Evolutionary conservation across 371 early-diverging fungal species (phyloP), one percentile per base, ranked within the genome.

Genomic region (Gilbertella persicaria): DNA sequence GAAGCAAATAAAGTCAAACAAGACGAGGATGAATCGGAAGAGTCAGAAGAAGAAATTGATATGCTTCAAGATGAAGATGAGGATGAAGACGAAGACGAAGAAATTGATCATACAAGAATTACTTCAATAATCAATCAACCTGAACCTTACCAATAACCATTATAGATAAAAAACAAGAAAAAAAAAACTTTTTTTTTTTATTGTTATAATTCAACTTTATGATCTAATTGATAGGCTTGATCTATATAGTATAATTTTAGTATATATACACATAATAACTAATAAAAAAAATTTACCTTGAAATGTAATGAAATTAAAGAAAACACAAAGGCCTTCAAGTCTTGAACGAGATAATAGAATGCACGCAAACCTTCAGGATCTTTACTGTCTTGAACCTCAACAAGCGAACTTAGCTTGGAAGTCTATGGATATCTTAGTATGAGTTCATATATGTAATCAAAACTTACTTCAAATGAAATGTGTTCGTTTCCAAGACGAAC

Each of bases 331-430:
- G 94, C 94, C 69, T 95, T 96, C 38, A 98, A 82, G 69, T 98
- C 98, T 72, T 98, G 98, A n/a, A 97, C 88, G 49, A 98, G 73
- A 67, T 95, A 98, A 65, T 98, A 97, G 53, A 97, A 94, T 19
- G 87, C 87, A 24, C 92, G 88, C 23, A 98, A 80, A 20, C 97
- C 98, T 45, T 96, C 97, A 12, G 97, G 96, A 64, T 98, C 99
- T 40, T 92, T 79, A 53, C 92, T 90, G 9, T 87, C 83, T 43
- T 89, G 85, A 0, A 97, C 93, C 58, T 98, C 97, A 4, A 86
- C 87, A 51, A 98, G 78, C 6, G 97, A 94, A 3, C 93, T 89
- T 29, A 98, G 83, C 66, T 96, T 96, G 48, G 92, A 80, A 1
- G 97, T 96, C 88, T 94, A 62, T n/a, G n/a, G n/a, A n/a, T n/a